Evolutionary conservation across 2,329 filamentous ascomycete species (phyloP).

Genomic region (Thelonectria discophora): DNA sequence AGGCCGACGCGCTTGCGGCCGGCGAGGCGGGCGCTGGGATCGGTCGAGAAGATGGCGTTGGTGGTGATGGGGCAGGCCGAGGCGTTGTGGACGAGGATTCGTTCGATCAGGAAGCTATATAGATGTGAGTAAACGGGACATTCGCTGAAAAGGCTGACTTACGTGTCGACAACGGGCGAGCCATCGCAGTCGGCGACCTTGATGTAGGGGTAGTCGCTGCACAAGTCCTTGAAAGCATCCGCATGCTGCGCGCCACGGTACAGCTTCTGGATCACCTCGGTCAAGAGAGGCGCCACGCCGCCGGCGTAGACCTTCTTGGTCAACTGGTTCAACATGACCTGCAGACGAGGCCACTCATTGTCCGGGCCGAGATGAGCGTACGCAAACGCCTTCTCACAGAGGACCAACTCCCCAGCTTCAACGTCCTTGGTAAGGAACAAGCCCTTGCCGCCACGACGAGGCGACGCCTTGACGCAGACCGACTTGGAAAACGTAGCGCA

Average conservation of each 20-base stretch:
- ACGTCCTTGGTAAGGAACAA: slow-evolving; percentile 61
- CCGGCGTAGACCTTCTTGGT: slow-evolving; percentile 47
- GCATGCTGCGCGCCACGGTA: slow-evolving; percentile 47
- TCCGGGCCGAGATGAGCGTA: slow-evolving; percentile 47
- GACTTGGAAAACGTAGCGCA: slow-evolving; percentile 56
- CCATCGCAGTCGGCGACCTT: slow-evolving; percentile 44
- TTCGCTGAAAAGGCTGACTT: slow-evolving; percentile 34
- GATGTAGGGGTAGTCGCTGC: slow-evolving; percentile 49
- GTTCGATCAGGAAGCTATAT: slow-evolving; percentile 55
- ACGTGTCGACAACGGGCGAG: slow-evolving; percentile 56
- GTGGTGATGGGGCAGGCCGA: slow-evolving; percentile 47
- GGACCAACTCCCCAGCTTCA: slow-evolving; percentile 58
- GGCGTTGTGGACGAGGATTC: slow-evolving; percentile 53
- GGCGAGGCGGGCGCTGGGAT: background rate
- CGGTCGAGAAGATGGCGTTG: slow-evolving; percentile 30
- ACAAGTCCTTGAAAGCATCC: slow-evolving; percentile 41
- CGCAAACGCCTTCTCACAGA: slow-evolving; percentile 65
- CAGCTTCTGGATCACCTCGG: slow-evolving; percentile 55
- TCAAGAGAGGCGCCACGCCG: slow-evolving; percentile 53
- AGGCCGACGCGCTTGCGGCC: slow-evolving; percentile 34
- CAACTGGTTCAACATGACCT: slow-evolving; percentile 50
- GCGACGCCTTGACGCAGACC: slow-evolving; percentile 52
- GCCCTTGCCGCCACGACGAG: slow-evolving; percentile 55
- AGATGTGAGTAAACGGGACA: no score
- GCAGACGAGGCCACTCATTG: background rate